phyloP scores from a whole-genome alignment of 352 stramenopile genomes.

The Globisporangium spiculum region DNA sequence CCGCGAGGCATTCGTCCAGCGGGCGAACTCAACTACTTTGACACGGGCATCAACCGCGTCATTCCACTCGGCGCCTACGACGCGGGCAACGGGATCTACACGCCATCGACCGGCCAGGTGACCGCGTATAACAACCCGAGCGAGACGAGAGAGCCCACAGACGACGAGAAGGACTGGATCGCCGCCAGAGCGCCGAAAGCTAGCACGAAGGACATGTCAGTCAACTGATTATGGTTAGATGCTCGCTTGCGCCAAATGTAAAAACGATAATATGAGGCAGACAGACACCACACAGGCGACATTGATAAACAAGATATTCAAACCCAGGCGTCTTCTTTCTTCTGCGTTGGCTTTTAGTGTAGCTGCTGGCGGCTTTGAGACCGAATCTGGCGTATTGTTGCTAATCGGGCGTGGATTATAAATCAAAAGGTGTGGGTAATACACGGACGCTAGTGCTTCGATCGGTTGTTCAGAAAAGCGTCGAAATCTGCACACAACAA shows the following conservation, averaged over 20 bases:
- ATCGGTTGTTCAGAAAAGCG: slow-evolving; percentile 39
- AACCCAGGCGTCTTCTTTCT: not conserved
- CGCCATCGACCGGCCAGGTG: slow-evolving; percentile 51
- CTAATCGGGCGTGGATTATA: slow-evolving; percentile 4
- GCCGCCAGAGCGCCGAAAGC: slow-evolving; percentile 54
- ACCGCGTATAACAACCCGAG: slow-evolving; percentile 50
- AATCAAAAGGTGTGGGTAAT: slow-evolving; percentile 11
- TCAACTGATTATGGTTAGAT: slow-evolving; percentile 29
- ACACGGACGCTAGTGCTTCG: slow-evolving; percentile 17
- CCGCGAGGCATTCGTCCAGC: slow-evolving; percentile 46
- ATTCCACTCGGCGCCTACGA: slow-evolving; percentile 73
- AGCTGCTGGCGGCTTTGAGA: not conserved
- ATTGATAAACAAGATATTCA: not conserved
- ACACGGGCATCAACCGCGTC: slow-evolving; percentile 57
- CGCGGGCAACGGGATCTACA: slow-evolving; percentile 74
- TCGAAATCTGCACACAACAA: slow-evolving; percentile 36
- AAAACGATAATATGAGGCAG: not conserved
- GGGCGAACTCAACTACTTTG: slow-evolving; percentile 71
- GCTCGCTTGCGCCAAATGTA: not conserved
- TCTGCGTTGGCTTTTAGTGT: not conserved
- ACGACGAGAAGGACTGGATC: slow-evolving; percentile 66
- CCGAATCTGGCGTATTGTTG: not conserved
- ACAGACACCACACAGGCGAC: not conserved
- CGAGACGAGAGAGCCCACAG: slow-evolving; percentile 43
- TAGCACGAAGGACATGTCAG: slow-evolving; percentile 69